Evolutionary conservation across 768 basidiomycete genomes (phyloP).

Genomic region (Hydnum rufescens): DNA sequence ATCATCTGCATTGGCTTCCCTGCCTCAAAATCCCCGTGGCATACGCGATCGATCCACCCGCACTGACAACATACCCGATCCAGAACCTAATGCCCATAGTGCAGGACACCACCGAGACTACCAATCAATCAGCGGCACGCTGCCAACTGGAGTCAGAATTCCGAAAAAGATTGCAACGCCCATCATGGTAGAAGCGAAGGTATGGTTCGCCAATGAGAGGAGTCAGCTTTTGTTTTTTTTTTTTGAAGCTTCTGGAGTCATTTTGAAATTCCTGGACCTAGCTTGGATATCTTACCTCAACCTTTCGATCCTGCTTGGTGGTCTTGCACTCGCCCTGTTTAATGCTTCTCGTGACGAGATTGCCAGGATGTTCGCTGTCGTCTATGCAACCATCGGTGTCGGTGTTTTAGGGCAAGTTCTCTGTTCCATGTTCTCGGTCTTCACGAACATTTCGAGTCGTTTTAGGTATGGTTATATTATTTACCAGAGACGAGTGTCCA

Average conservation of each 20-base stretch:
- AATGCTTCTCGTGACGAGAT: conserved; percentile 59
- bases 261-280: conserved; percentile 15
- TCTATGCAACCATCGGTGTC: conserved; percentile 64
- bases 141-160: conserved; percentile 45
- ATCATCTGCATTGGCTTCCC: conserved; percentile 32
- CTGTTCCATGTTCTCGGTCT: neutral
- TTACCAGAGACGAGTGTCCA: conserved; percentile 73
- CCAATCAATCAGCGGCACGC: neutral
- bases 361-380: conserved; percentile 58
- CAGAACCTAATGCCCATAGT: conserved; percentile 10
- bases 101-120: no score
- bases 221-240: conserved; percentile 29
- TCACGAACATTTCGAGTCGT: neutral
- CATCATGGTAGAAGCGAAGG: conserved; percentile 80
- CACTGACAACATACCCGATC: conserved; percentile 52
- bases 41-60: conserved; percentile 36
- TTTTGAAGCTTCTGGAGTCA: neutral
- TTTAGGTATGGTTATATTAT: conserved; percentile 66
- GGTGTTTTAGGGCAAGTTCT: conserved; percentile 33
- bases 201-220: conserved; percentile 95
- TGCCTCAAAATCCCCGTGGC: conserved; percentile 24
- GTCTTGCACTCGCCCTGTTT: conserved; percentile 72
- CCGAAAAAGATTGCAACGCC: conserved; percentile 69
- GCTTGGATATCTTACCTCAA: conserved; percentile 91
- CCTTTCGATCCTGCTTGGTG: conserved; percentile 62